Percentiles rank a stretch among this genome's conserved stretches.
Conservation (phyloP, 164 flowering plant species). For the Brasenia schreberi region DNA sequence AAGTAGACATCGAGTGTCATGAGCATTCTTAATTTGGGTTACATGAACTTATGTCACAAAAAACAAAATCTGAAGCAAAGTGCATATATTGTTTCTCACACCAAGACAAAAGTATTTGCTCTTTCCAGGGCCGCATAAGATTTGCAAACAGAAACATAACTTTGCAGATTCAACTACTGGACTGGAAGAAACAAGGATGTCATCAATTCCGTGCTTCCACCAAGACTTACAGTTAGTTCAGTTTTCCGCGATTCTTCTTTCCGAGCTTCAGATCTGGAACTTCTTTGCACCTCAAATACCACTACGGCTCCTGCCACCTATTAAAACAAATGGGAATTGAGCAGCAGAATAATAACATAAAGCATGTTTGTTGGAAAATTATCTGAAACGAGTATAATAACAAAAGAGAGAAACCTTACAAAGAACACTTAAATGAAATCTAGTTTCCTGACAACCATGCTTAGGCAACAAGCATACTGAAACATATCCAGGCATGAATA, state of each 20-base stretch:
- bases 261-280: conserved; percentile 64
- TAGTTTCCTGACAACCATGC: too few species aligned
- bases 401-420: too few species aligned
- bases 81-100: neutral
- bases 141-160: neutral
- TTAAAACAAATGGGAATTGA: neutral
- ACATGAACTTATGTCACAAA: too few species aligned
- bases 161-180: neutral
- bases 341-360: neutral
- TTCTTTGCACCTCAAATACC: conserved; percentile 74
- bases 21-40: too few species aligned
- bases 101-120: neutral
- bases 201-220: neutral
- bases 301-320: conserved; percentile 78
- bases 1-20: too few species aligned
- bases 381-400: too few species aligned
- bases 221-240: conserved; percentile 40
- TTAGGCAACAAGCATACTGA: too few species aligned
- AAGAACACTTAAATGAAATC: too few species aligned
- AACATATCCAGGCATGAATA: too few species aligned
- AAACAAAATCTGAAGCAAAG: too few species aligned
- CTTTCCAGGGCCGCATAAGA: neutral
- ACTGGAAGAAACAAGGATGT: neutral
- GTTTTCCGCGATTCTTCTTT: conserved; percentile 60
- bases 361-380: neutral